Percentiles rank a stretch among this genome's conserved stretches.
Conservation (phyloP, 495 filamentous ascomycete species). For the Xylaria sp. region DNA sequence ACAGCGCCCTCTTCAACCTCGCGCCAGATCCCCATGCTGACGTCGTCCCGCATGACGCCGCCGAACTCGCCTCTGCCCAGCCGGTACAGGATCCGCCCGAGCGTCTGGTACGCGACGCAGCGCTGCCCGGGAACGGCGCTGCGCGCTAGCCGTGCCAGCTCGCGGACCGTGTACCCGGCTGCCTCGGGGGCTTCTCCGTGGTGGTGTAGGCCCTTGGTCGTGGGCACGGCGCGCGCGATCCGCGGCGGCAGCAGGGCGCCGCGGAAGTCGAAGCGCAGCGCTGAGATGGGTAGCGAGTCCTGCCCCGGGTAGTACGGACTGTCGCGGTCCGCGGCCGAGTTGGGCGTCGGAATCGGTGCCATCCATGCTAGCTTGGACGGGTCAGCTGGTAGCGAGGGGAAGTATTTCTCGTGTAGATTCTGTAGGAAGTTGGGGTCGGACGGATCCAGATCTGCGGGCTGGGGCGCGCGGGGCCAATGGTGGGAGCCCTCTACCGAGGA, state of each 20-base stretch:
- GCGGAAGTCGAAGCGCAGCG: slow-evolving; percentile 86
- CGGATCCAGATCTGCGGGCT: slow-evolving; percentile 77
- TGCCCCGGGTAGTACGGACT: slow-evolving; percentile 82
- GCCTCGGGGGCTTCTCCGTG: slow-evolving; percentile 92
- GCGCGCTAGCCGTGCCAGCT: slow-evolving; percentile 82
- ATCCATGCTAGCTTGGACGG: slow-evolving; percentile 91
- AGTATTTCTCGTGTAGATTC: slow-evolving; percentile 89
- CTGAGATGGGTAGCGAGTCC: slow-evolving; percentile 70
- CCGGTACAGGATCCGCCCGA: slow-evolving; percentile 84
- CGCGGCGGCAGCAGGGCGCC: slow-evolving; percentile 79
- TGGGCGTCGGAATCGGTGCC: slow-evolving; percentile 66
- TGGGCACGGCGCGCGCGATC: slow-evolving; percentile 72
- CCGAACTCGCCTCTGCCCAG: slow-evolving; percentile 84
- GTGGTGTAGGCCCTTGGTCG: slow-evolving; percentile 84
- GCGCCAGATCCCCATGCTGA: slow-evolving; percentile 71
- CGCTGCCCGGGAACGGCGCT: slow-evolving; percentile 84
- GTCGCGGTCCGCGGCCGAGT: slow-evolving; percentile 64
- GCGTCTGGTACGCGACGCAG: slow-evolving; percentile 88
- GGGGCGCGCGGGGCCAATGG: slow-evolving; percentile 48
- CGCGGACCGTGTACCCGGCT: slow-evolving; percentile 91
- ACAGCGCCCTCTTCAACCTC: slow-evolving; percentile 80
- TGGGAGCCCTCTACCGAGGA: slow-evolving; percentile 34
- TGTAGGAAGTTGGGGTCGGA: slow-evolving; percentile 79
- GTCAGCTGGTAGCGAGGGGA: slow-evolving; percentile 83
- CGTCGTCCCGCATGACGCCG: slow-evolving; percentile 52